Evolutionary conservation across 208 protist genomes (phyloP).

Genomic region (Herpetomonas muscarum): DNA sequence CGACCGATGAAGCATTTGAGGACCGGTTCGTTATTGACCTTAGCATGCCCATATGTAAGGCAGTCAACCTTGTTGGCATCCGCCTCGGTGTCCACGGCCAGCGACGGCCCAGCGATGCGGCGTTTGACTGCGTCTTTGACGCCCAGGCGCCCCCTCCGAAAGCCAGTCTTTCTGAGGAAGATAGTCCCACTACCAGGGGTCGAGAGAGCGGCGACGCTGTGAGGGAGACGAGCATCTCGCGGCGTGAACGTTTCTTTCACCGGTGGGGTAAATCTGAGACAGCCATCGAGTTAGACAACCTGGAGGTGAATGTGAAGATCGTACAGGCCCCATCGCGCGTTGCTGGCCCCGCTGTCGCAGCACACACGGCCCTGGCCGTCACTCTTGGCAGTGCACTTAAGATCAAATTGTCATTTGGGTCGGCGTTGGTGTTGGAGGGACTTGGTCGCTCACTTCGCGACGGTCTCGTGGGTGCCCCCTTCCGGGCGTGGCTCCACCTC

Average conservation of each 20-base stretch:
- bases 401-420: constrained; percentile 51
- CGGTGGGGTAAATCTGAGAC: constrained; percentile 15
- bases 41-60: constrained; percentile 25
- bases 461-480: constrained; percentile 45
- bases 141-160: neutral
- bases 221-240: neutral
- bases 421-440: constrained; percentile 26
- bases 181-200: neutral
- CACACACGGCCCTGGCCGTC: constrained; percentile 15
- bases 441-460: constrained; percentile 38
- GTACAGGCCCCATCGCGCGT: constrained; percentile 5
- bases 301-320: constrained; percentile 20
- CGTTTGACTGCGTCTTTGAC: neutral
- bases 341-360: constrained; percentile 5
- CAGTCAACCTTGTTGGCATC: constrained; percentile 9
- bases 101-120: constrained; percentile 2
- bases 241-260: neutral
- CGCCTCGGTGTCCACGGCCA: constrained; percentile 8
- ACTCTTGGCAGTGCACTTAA: constrained; percentile 12
- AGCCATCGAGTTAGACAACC: constrained; percentile 7
- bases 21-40: constrained; percentile 38
- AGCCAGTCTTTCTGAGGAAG: neutral
- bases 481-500: constrained; percentile 56
- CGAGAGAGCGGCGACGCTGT: no score
- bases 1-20: constrained; percentile 43